Evolutionary conservation across 2,329 filamentous ascomycete genomes (phyloP).

Genomic region (Fusarium drepaniforme): DNA sequence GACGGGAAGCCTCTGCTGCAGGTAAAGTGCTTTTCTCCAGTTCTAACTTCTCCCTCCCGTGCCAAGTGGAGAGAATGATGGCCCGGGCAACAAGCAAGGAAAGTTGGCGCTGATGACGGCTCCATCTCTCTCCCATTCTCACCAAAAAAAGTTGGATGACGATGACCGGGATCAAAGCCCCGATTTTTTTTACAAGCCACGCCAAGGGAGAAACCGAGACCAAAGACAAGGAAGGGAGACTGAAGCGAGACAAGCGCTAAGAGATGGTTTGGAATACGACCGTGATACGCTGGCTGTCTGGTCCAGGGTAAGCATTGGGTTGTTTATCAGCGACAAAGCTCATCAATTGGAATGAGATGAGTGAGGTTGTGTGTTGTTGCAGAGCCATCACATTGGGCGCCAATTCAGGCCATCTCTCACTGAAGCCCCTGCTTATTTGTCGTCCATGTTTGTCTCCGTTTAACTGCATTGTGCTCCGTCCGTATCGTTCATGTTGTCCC

Average conservation of each 20-base stretch:
- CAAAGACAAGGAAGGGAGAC: constrained; percentile 27
- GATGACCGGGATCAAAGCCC: neutral
- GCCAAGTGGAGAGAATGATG: constrained; percentile 19
- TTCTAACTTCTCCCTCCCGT: neutral
- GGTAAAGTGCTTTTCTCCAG: constrained; percentile 37
- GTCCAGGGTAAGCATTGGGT: constrained; percentile 18
- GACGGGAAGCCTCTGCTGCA: constrained; percentile 19
- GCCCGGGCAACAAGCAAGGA: constrained; percentile 1
- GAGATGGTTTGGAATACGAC: neutral
- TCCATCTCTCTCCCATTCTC: neutral
- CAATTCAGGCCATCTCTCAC: neutral
- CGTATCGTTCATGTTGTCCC: neutral
- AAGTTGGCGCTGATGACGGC: constrained; percentile 34
- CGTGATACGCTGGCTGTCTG: constrained; percentile 8
- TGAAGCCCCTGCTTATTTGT: neutral
- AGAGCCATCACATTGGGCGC: neutral
- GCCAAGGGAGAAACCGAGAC: constrained; percentile 22
- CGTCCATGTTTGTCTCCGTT: neutral
- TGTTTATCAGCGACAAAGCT: neutral
- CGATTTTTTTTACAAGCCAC: constrained; percentile 16
- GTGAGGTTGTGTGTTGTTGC: neutral
- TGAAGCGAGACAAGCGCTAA: constrained; percentile 28
- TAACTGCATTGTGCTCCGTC: neutral
- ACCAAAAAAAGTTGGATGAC: neutral
- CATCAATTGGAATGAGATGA: neutral